Evolutionary conservation across 208 protist genomes (phyloP), one percentile per base, ranked within the genome.

Genomic region (Blastocrithidia nonstop): DNA sequence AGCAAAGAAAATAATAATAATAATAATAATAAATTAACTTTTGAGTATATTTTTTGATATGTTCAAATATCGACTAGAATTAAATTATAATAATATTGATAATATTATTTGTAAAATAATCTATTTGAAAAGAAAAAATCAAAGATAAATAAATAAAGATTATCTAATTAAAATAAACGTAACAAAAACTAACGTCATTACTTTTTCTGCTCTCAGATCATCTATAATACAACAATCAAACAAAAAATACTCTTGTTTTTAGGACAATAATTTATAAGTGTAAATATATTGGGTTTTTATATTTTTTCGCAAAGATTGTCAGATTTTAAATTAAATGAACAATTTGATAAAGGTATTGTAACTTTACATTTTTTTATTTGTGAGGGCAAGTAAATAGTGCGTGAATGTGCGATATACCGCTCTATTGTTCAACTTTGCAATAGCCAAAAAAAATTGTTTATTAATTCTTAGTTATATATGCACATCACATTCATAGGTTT

Each of bases 1-100:
- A n/a, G n/a, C n/a, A n/a, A n/a, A n/a, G n/a, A n/a, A 19, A 41
- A 41, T 31, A 49, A 36, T 0, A 49, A 49, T 31, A 36, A 49
- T 38, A 46, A 27, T 5, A 40, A 40, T 9, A 40, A 35, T 8
- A 2, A 13, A 40, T 1, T 40, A 8, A 8, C 20, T 5, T 5
- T 13, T 22, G 9, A 20, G 25, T 1, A 40, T 8, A 5, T 0
- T 1, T 40, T 40, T 7, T 6, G 20, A 13, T 27, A 40, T 6
- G 7, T 37, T 1, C 36, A 11, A 22, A 1, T 6, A 49, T 19
- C 25, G 26, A 4, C 15, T 26, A 38, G 21, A 1, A 50, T 28
- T 20, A 56, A 6, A 29, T 7, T 1, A 54, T 17, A 33, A 46
- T 20, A 4, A 54, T 15, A 27, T n/a, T n/a, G n/a, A n/a, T n/a